These are phyloP conservation scores for Aspergillus bridgeri DNA, from an alignment of 495 filamentous ascomycete genomes.

Conservation along the genomic window DNA sequence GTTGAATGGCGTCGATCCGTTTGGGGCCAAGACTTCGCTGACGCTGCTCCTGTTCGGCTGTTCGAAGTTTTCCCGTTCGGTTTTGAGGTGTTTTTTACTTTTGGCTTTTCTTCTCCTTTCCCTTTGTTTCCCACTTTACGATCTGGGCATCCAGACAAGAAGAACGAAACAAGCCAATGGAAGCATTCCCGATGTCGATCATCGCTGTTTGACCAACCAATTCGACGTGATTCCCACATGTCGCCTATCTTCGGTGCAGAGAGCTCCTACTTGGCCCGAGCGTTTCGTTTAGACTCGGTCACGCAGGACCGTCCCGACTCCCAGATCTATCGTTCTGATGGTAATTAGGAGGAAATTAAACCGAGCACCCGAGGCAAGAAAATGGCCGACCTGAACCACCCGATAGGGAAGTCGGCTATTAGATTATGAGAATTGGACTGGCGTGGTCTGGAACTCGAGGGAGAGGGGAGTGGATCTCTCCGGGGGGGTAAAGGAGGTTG, in stretches of 20 bases:
- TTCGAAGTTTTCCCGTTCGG: not conserved
- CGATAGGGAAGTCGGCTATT: constrained; percentile 10
- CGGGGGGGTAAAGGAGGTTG: not conserved
- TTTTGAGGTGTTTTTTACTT: not conserved
- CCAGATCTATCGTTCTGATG: not conserved
- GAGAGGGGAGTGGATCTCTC: not conserved
- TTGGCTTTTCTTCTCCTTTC: not conserved
- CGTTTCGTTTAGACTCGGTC: not conserved
- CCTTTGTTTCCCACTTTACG: not conserved
- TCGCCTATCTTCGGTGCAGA: constrained; percentile 13
- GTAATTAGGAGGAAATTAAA: constrained; percentile 9
- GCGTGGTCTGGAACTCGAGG: not conserved
- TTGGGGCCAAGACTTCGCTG: constrained; percentile 1
- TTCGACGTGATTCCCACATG: not conserved
- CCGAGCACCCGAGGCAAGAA: constrained; percentile 23
- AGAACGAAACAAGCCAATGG: not conserved
- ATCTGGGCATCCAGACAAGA: not conserved
- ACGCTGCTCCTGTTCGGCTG: too few species aligned
- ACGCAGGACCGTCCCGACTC: not conserved
- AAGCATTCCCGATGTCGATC: not conserved
- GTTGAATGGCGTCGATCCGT: constrained; percentile 5
- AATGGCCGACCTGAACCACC: constrained; percentile 18
- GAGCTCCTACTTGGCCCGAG: not conserved
- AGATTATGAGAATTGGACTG: not conserved
- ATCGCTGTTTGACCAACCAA: not conserved